Evolutionary conservation across 371 early-diverging fungal genomes (phyloP).

Genomic region (Mortierella sp.): DNA sequence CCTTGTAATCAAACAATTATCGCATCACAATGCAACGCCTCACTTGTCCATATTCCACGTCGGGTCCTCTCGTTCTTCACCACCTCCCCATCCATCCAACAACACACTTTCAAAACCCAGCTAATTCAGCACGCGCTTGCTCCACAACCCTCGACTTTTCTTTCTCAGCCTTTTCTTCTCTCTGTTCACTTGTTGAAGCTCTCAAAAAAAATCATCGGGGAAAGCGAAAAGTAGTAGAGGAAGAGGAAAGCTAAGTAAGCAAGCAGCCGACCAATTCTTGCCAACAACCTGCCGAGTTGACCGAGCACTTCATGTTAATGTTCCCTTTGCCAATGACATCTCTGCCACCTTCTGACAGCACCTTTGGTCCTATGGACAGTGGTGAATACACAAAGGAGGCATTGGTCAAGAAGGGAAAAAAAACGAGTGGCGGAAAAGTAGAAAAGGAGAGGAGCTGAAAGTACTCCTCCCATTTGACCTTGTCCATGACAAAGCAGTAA

Average conservation of each 20-base stretch:
- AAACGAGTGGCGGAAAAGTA: conserved; percentile 4
- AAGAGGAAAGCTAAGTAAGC: not conserved
- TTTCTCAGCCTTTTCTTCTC: no score
- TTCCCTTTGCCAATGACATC: not conserved
- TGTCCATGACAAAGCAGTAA: conserved; percentile 11
- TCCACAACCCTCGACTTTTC: not conserved
- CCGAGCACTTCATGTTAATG: not conserved
- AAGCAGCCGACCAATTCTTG: not conserved
- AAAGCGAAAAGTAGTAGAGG: not conserved
- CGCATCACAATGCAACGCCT: not conserved
- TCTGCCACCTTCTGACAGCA: not conserved
- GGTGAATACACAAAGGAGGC: not conserved
- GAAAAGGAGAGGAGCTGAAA: not conserved
- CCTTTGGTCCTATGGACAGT: not conserved
- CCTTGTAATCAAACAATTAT: not conserved
- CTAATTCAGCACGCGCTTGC: conserved; percentile 14
- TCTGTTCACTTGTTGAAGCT: conserved; percentile 12
- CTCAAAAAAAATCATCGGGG: conserved; percentile 11
- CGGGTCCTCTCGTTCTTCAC: not conserved
- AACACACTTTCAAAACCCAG: not conserved
- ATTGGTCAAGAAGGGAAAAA: not conserved
- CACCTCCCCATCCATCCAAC: not conserved
- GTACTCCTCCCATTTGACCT: not conserved
- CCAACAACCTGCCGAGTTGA: not conserved
- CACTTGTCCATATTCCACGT: not conserved